Base-by-base conservation (phyloP, 345 rosid species). In the Sonneratia alba region DNA sequence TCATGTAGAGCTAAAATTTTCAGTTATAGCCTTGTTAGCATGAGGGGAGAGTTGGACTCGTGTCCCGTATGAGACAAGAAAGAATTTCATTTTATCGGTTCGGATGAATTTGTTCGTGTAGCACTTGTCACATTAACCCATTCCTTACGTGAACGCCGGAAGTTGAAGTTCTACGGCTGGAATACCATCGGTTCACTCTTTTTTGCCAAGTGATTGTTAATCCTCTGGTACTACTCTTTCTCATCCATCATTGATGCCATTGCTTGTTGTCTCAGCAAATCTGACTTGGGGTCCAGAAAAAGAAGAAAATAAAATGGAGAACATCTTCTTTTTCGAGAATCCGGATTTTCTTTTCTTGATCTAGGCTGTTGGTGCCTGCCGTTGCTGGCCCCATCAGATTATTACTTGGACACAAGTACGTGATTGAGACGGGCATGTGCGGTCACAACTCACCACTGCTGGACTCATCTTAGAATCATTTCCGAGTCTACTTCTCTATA, bases 351-450 rank as follows among this genome's bases (percentile, higher is more conserved):
- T 15, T 62, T 62, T 27, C 66, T 11, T 14, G 66, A 34, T 62
- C 66, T 62, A 4, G 66, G 66, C 19, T 61, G 66, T 27, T 21
- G 15, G 66, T 61, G 66, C 27, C 66, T 32, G 66, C 10, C 18
- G 14, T 24, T 27, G 66, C 36, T 13, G 37, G 37, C 37, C 66
- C 66, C 66, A 61, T 61, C 66, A 3, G 37, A 24, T 34, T 34
- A 24, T 37, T 27, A 62, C 18, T 34, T 34, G 38, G 27, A 34
- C 38, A 62, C 38, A 24, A 27, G 27, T 62, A 62, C 8, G 37
- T 62, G 66, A 62, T 62, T 12, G 19, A 11, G 66, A 62, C 16
- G 36, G 66, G 37, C 66, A 62, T 62, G 66, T 62, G 66, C 66
- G 10, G 66, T 62, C 37, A 32, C 66, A 62, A 32, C 66, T 27